phyloP scores from a whole-genome alignment of 805 yeast genomes.

The Metschnikowia picachoensis region DNA sequence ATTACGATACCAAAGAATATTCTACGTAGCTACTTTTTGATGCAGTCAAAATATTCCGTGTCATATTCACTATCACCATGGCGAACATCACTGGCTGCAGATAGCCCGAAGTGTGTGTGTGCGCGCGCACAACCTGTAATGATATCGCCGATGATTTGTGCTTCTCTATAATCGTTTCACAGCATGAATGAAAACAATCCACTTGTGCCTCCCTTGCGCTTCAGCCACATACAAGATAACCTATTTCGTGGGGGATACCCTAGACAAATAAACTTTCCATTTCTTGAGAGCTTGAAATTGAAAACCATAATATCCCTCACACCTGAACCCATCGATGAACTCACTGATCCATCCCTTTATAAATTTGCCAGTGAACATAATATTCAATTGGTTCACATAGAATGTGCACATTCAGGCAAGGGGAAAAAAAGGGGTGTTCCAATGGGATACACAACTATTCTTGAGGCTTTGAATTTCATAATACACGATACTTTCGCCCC shows the following conservation, averaged over 20 bases:
- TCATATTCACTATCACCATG: no score
- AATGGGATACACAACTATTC: constrained; percentile 59
- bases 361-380: constrained; percentile 50
- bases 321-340: constrained; percentile 63
- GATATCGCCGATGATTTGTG: no score
- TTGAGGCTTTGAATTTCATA: constrained; percentile 57
- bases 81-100: no score
- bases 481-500: constrained; percentile 62
- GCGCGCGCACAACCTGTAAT: no score
- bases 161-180: no score
- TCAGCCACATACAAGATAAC: constrained; percentile 63
- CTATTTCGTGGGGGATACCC: constrained; percentile 88
- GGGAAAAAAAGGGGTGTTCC: constrained; percentile 80
- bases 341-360: constrained; percentile 47
- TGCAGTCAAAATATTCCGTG: no score
- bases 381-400: constrained; percentile 67
- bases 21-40: no score
- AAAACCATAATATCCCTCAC: constrained; percentile 75
- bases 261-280: constrained; percentile 65
- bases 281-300: constrained; percentile 59
- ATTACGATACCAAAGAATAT: no score
- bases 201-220: constrained; percentile 74
- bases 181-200: constrained; percentile 11
- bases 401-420: constrained; percentile 63
- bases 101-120: no score